These are phyloP conservation scores for Auriscalpium microsporum DNA, from an alignment of 768 basidiomycete genomes.

Conservation along the genomic window DNA sequence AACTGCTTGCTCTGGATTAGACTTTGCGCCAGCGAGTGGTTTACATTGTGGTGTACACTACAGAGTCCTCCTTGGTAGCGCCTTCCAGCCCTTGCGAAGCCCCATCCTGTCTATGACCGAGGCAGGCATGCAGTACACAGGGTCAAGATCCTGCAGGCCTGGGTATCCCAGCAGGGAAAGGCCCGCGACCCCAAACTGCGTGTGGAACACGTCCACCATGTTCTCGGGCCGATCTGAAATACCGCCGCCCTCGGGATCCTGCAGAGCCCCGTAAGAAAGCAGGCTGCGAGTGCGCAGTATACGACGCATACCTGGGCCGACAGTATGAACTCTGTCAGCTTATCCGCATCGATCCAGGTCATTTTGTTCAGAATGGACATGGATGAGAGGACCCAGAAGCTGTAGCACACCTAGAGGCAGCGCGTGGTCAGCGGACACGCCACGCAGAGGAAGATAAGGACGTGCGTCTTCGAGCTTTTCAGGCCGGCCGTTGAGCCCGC, in stretches of 20 bases:
- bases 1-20: no score
- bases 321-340: constrained; percentile 74
- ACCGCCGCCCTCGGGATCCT: constrained; percentile 88
- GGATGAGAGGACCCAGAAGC: constrained; percentile 91
- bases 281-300: neutral
- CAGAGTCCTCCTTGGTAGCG: constrained; percentile 26
- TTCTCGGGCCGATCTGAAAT: constrained; percentile 92
- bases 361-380: constrained; percentile 78
- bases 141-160: constrained; percentile 78
- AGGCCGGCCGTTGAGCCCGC: constrained; percentile 94
- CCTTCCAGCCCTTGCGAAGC: constrained; percentile 59
- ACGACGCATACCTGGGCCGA: constrained; percentile 60
- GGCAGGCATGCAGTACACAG: constrained; percentile 94
- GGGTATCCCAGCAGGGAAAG: constrained; percentile 86
- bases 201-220: constrained; percentile 97
- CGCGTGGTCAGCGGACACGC: neutral
- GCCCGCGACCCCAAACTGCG: constrained; percentile 79
- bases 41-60: no score
- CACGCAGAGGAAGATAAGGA: constrained; percentile 8
- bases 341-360: constrained; percentile 80
- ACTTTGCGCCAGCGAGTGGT: no score
- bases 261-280: constrained; percentile 1
- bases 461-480: constrained; percentile 94
- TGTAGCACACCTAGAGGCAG: constrained; percentile 84
- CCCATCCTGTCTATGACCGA: constrained; percentile 60